Percentiles rank a stretch among this genome's conserved stretches.
phyloP scores from a whole-genome alignment of 2,329 filamentous ascomycete species.

The Sclerotinia borealis region DNA sequence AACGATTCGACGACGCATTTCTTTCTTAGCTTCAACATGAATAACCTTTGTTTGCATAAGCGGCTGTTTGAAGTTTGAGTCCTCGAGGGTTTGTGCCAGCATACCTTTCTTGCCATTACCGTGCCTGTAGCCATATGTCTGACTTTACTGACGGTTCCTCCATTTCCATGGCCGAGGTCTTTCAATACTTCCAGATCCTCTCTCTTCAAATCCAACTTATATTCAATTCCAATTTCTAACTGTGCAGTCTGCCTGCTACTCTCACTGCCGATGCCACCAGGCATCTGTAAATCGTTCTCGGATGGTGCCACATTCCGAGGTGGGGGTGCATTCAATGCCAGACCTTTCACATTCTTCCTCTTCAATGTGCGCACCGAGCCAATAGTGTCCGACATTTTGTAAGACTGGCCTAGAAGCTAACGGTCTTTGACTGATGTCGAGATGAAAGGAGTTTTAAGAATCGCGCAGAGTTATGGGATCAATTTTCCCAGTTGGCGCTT shows the following conservation, averaged over 20 bases:
- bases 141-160: conserved; percentile 97
- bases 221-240: conserved; percentile 95
- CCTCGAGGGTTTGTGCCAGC: conserved; percentile 16
- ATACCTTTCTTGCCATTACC: conserved; percentile 95
- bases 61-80: neutral
- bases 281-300: conserved; percentile 60
- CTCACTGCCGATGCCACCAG: conserved; percentile 53
- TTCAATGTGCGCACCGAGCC: conserved; percentile 80
- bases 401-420: neutral
- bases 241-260: conserved; percentile 55
- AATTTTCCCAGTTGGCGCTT: conserved; percentile 7
- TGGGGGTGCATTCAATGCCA: conserved; percentile 75
- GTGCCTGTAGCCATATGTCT: conserved; percentile 91
- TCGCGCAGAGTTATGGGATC: conserved; percentile 10
- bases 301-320: conserved; percentile 67
- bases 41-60: conserved; percentile 61
- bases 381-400: conserved; percentile 49
- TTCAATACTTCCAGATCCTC: conserved; percentile 91
- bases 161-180: conserved; percentile 92
- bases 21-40: conserved; percentile 95
- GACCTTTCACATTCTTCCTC: conserved; percentile 97
- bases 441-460: neutral
- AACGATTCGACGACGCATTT: conserved; percentile 94
- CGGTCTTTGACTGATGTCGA: neutral
- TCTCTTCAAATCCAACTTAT: conserved; percentile 83